Conservation (phyloP, 495 filamentous ascomycete species). For the Hypoxylon crocopeplum region DNA sequence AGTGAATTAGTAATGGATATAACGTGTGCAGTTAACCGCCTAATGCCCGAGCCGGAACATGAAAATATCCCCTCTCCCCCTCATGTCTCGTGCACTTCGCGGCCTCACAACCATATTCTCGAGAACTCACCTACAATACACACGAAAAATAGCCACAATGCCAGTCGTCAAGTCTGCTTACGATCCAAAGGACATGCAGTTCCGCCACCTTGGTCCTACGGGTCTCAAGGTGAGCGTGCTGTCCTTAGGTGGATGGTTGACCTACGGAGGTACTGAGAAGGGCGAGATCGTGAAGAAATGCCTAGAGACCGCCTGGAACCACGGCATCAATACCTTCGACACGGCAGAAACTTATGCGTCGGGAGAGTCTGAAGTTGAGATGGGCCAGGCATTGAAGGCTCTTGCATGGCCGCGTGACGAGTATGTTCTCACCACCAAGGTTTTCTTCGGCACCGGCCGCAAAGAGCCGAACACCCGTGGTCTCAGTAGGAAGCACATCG, state of each 20-base stretch:
- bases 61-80: not conserved
- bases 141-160: constrained; percentile 31
- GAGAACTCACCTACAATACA: not conserved
- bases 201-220: constrained; percentile 71
- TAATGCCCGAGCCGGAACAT: not conserved
- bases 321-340: constrained; percentile 64
- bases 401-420: constrained; percentile 51
- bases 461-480: constrained; percentile 59
- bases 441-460: constrained; percentile 53
- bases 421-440: constrained; percentile 52
- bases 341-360: constrained; percentile 60
- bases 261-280: constrained; percentile 52
- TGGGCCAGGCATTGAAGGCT: constrained; percentile 61
- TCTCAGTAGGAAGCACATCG: constrained; percentile 54
- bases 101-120: not conserved
- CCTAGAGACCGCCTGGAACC: constrained; percentile 58
- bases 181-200: constrained; percentile 67
- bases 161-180: constrained; percentile 48
- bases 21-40: not conserved
- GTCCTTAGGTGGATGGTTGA: constrained; percentile 68
- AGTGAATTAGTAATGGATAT: not conserved
- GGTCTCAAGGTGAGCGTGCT: constrained; percentile 74
- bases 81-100: constrained; percentile 5
- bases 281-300: constrained; percentile 51
- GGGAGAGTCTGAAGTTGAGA: constrained; percentile 60